A percentile compares a stretch with the other conserved stretches of the same genome.
These are phyloP conservation scores for Babesia bovis DNA, from an alignment of 169 alveolate genomes.

Conservation along the genomic window DNA sequence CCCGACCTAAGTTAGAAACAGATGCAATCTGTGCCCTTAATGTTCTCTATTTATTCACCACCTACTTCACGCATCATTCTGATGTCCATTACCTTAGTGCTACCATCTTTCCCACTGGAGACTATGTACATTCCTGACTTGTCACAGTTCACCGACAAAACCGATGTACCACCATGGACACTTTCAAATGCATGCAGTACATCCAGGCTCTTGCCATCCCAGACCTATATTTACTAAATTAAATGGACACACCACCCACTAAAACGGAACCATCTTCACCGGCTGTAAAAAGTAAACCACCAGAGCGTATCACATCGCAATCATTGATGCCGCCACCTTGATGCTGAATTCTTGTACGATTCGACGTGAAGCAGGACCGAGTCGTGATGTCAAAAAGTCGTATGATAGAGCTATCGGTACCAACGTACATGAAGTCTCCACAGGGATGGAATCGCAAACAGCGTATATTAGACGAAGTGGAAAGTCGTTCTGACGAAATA, in stretches of 20 bases:
- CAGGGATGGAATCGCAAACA: constrained; percentile 75
- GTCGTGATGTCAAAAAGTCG: constrained; percentile 73
- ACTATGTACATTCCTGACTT: constrained; percentile 52
- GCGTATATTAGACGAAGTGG: constrained; percentile 47
- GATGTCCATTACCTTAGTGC: constrained; percentile 70
- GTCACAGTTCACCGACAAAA: constrained; percentile 64
- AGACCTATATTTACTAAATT: background rate
- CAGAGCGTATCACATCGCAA: constrained; percentile 50
- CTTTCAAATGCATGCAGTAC: constrained; percentile 58
- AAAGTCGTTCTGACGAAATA: constrained; percentile 17
- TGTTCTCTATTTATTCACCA: background rate
- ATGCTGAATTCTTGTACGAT: constrained; percentile 51
- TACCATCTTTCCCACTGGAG: constrained; percentile 75
- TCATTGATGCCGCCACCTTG: constrained; percentile 67
- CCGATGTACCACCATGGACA: constrained; percentile 67
- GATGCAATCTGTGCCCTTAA: background rate
- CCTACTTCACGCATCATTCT: constrained; percentile 67
- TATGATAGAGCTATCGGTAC: constrained; percentile 68
- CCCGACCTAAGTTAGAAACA: background rate
- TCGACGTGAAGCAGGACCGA: constrained; percentile 61
- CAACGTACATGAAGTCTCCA: constrained; percentile 75
- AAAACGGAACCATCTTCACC: constrained; percentile 65
- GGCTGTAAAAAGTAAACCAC: constrained; percentile 57
- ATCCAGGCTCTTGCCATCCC: constrained; percentile 75
- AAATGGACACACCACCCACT: background rate